Base-by-base conservation (phyloP, 2,329 filamentous ascomycete genomes). In the Colletotrichum tofieldiae region DNA sequence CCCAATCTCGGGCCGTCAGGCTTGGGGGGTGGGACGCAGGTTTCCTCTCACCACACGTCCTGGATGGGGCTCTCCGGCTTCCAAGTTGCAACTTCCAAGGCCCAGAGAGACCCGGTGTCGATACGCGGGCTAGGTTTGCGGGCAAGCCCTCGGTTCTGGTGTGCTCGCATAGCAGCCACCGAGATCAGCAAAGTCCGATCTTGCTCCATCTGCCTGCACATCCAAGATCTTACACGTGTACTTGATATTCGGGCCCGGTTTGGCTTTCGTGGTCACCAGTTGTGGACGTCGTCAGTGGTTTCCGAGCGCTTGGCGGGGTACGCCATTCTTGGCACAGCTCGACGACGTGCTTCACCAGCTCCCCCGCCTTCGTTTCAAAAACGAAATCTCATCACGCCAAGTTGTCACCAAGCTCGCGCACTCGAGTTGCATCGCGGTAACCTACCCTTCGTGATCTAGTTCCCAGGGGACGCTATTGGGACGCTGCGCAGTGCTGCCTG, bases 1-100 rank as follows among this genome's bases (percentile, higher is more conserved):
- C 39, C 64, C 54, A 35, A 63, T 41, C 32, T 64, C 52, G 65
- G 65, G 41, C 54, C 45, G 26, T 54, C 65, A 45, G 54, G 69
- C 11, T 35, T 69, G 35, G 23, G 32, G 32, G 41, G 52, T 54
- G 52, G 69, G 52, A 8, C 52, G 43, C 20, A 47, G 3, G 26
- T 32, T 35, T 32, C 37, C 29, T 61, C 56, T 52, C 35, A 59
- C 51, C 45, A 41, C 26, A 45, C 41, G 26, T 23, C 23, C 54
- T 18, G 52, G 60, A 69, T 39, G 29, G 29, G 41, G 43, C 58
- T 47, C 58, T 54, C 14, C 37, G 26, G 51, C 37, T 52, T 37
- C 35, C 45, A 26, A 58, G 7, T 41, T 41, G 14, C 23, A 47
- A 60, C 67, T 65, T 45, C 49, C 67, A n/a, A 45, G 54, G 45